These are phyloP conservation scores for Solidago caesia DNA, from an alignment of 129 eudicot species.

Conservation along the genomic window DNA sequence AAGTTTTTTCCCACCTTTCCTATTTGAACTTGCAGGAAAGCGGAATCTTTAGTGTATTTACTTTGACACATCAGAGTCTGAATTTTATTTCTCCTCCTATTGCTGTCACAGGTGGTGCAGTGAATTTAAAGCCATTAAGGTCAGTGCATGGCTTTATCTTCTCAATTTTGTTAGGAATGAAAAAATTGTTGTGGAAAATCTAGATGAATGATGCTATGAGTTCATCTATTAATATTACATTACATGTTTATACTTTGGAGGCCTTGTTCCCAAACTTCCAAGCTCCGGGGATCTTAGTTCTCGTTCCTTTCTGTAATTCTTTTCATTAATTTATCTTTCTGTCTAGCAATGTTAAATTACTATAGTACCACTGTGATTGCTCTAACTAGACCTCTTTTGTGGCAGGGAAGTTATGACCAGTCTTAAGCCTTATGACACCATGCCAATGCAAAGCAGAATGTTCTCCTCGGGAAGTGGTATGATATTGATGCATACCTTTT, in stretches of 20 bases:
- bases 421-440: slow-evolving; percentile 38
- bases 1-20: slow-evolving; percentile 15
- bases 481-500: slow-evolving; percentile 13
- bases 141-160: slow-evolving; percentile 26
- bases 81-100: slow-evolving; percentile 3
- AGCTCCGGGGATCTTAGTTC: slow-evolving; percentile 3
- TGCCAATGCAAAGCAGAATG: slow-evolving; percentile 45
- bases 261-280: slow-evolving; percentile 12
- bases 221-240: background rate
- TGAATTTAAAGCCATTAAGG: slow-evolving; percentile 53
- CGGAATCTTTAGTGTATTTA: slow-evolving; percentile 5
- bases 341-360: background rate
- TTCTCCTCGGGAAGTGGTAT: slow-evolving; percentile 75
- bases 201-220: slow-evolving; percentile 7
- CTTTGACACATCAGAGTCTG: background rate
- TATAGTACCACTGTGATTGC: background rate
- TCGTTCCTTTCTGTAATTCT: slow-evolving; percentile 3
- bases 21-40: background rate
- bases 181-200: background rate
- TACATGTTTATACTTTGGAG: background rate
- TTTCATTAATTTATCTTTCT: background rate
- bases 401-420: slow-evolving; percentile 53
- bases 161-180: background rate
- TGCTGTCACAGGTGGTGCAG: slow-evolving; percentile 40
- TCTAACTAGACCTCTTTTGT: slow-evolving; percentile 15